Percentiles rank a stretch among this genome's conserved stretches.
Evolutionary conservation across 805 yeast species (phyloP).

Genomic region (Starmerella cellae): DNA sequence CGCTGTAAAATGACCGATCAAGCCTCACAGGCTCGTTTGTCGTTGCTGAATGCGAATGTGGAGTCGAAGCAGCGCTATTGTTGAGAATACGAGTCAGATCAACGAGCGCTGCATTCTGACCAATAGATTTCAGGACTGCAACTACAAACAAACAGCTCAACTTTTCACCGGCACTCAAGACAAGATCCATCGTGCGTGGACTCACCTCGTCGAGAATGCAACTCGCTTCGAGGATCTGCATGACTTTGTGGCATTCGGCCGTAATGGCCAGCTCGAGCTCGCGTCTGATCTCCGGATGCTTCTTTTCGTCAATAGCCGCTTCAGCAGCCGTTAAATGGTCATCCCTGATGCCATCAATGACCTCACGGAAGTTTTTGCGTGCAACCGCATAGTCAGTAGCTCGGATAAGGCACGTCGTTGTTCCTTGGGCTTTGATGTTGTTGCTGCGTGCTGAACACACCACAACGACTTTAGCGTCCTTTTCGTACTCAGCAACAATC

Average conservation of each 20-base stretch:
- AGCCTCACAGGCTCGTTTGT: conserved; percentile 35
- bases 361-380: conserved; percentile 32
- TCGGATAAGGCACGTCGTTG: conserved; percentile 69
- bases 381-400: conserved; percentile 55
- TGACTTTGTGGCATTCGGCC: conserved; percentile 53
- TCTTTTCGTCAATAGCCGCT: conserved; percentile 32
- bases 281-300: conserved; percentile 32
- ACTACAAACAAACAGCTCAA: conserved; percentile 82
- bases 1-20: conserved; percentile 49
- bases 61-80: not conserved
- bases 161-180: conserved; percentile 91
- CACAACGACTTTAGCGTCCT: conserved; percentile 59
- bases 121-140: conserved; percentile 67
- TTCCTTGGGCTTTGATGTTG: conserved; percentile 83
- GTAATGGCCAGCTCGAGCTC: conserved; percentile 47
- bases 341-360: conserved; percentile 53
- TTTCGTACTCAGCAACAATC: conserved; percentile 50
- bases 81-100: conserved; percentile 59
- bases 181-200: conserved; percentile 72
- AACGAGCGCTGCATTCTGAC: conserved; percentile 62
- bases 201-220: conserved; percentile 84
- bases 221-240: conserved; percentile 69
- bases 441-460: conserved; percentile 95
- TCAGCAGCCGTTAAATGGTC: conserved; percentile 74
- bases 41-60: conserved; percentile 33